These are phyloP conservation scores for Exserohilum turcica DNA, from an alignment of 2,329 filamentous ascomycete genomes.

Conservation along the genomic window DNA sequence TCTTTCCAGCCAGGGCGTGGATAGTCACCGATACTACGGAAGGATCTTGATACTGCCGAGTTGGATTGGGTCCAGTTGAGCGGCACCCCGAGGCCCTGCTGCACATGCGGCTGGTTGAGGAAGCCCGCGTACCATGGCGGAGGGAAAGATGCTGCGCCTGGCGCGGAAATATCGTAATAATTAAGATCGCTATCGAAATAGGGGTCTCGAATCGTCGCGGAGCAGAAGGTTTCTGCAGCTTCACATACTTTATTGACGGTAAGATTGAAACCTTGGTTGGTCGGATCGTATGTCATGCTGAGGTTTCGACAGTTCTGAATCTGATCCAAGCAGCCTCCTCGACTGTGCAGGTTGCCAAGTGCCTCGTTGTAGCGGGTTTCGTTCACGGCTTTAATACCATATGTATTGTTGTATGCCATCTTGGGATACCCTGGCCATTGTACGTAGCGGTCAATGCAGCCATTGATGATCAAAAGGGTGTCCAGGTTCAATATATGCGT, in stretches of 20 bases:
- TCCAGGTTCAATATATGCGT: constrained; percentile 52
- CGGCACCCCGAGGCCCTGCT: constrained; percentile 60
- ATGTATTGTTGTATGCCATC: constrained; percentile 64
- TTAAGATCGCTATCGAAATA: constrained; percentile 55
- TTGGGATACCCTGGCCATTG: constrained; percentile 56
- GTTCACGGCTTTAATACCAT: constrained; percentile 59
- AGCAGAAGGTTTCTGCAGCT: constrained; percentile 54
- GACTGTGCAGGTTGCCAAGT: constrained; percentile 51
- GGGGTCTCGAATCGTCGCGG: constrained; percentile 51
- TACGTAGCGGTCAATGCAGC: constrained; percentile 58
- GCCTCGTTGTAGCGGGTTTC: constrained; percentile 54
- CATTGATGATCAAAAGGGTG: constrained; percentile 62
- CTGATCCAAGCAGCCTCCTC: constrained; percentile 60
- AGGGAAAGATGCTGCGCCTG: constrained; percentile 50
- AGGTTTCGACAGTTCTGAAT: constrained; percentile 58
- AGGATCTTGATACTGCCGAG: constrained; percentile 53
- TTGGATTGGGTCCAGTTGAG: constrained; percentile 61
- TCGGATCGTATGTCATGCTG: constrained; percentile 56
- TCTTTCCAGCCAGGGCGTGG: constrained; percentile 54
- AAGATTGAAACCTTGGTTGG: constrained; percentile 49
- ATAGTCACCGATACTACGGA: constrained; percentile 56
- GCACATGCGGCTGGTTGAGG: constrained; percentile 62
- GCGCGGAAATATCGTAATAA: constrained; percentile 63
- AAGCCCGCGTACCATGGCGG: constrained; percentile 58
- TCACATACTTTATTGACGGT: constrained; percentile 51